Evolutionary conservation across 345 rosid species (phyloP), one percentile per base, ranked within the genome.

Genomic region (Brassica juncea): DNA sequence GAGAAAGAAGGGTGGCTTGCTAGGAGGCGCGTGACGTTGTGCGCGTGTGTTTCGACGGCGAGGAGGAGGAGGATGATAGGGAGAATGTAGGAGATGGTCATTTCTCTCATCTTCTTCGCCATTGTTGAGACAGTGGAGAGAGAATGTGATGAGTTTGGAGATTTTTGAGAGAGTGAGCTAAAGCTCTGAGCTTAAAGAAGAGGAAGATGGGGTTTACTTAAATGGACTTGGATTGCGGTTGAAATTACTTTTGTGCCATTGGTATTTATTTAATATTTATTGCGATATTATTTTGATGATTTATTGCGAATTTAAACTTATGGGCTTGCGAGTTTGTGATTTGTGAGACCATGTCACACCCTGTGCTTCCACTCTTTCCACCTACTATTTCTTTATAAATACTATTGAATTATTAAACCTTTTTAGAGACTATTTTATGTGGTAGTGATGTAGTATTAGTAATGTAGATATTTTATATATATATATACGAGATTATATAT

Each of bases 21-120:
- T 1, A 96, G 85, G 39, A 96, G 81, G 61, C 71, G 84, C 28
- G 98, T 96, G 83, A 96, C 76, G 86, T 96, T 96, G 81, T 90
- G 97, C 47, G 87, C 97, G 52, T 81, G 63, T 19, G 88, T 25
- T 16, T 75, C 9, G 28, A 82, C 25, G 60, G 81, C 4, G 79
- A 87, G 44, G 69, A 85, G 78, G 64, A 75, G 62, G 62, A 75
- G 67, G 54, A 76, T 61, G 70, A 81, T 52, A 7, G 61, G 79
- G 72, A 80, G 55, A 70, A 80, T 70, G 83, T 68, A n/a, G 63
- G 69, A 74, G 80, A 70, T 70, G 39, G 49, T 57, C 14, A 5
- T 16, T 3, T 27, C 58, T 42, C 49, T 75, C 76, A 59, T 80
- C 76, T 31, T 57, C 77, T 71, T 81, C 66, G 73, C 84, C 84